Evolutionary conservation across 192 early-diverging fungal species (phyloP), one percentile per base, ranked within the genome.

Genomic region (Coemansia erecta): DNA sequence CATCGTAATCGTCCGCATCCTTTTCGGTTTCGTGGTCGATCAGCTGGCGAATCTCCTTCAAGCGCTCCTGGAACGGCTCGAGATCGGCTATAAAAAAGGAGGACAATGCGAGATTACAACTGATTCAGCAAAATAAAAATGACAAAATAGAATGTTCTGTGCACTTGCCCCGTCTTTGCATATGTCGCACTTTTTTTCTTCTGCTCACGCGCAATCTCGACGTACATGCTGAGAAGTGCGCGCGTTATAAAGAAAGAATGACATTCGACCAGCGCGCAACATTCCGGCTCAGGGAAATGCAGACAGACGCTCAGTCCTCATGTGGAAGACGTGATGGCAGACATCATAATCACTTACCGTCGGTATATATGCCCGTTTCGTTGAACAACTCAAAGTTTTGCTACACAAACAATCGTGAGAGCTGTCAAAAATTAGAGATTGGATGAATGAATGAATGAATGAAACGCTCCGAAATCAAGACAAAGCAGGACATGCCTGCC

Each of bases 341-440:
- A 10, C 35, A 37, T 40, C 37, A 23, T 9, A 26, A 22, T 21
- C n/a, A 58, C 78, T 81, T 80, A 83, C 82, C 81, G 46, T 82
- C 66, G 21, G 81, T 83, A 57, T 86, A 87, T 26, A 84, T 66
- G 11, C 85, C 86, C 18, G 82, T 76, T 41, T 84, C 85, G 26
- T 75, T 71, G n/a, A 87, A 61, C 41, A 83, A 58, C 49, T 85
- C 85, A 72, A 86, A 81, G 63, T 81, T 83, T 58, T 86, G 82
- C 83, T 85, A 77, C 63, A 65, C 35, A 13, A 14, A 37, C 47
- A 26, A 24, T n/a, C 48, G 19, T 26, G 60, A 56, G 40, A 1
- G 50, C 11, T 15, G 21, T 17, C 15, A 42, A 28, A 17, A 14
- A 49, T 24, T 56, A 39, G 33, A 40, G 26, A 33, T 17, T 28